Conservation (phyloP, 2,329 filamentous ascomycete genomes). For the Aspergillus melleus region DNA sequence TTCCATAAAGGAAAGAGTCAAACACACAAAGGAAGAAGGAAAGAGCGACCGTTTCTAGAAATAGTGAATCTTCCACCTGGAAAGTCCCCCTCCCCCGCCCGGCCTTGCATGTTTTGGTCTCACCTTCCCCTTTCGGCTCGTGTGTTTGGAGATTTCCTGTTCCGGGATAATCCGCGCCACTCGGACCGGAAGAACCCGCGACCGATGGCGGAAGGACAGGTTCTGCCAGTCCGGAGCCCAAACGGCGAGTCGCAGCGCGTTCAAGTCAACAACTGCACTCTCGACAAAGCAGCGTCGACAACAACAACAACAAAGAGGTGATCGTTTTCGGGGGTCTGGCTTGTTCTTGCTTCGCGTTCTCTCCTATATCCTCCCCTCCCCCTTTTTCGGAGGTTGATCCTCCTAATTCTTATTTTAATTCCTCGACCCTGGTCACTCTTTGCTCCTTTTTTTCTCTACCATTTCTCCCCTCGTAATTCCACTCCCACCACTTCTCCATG, state of each 20-base stretch:
- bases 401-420: constrained; percentile 2
- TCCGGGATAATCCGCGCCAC: constrained; percentile 13
- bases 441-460: not conserved
- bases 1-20: too few relatives aligned
- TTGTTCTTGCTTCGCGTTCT: constrained; percentile 1
- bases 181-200: constrained; percentile 30
- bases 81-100: constrained; percentile 16
- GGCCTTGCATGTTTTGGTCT: constrained; percentile 21
- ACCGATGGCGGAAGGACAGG: constrained; percentile 23
- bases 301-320: constrained; percentile 4
- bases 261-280: constrained; percentile 18
- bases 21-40: not conserved
- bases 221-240: constrained; percentile 17
- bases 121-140: constrained; percentile 17
- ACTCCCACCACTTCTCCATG: constrained; percentile 24
- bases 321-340: not conserved
- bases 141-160: constrained; percentile 37
- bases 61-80: too few relatives aligned
- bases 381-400: not conserved
- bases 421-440: constrained; percentile 6
- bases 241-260: constrained; percentile 7
- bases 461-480: not conserved
- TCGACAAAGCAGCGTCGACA: constrained; percentile 4
- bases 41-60: not conserved
- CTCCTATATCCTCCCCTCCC: not conserved